A percentile compares a stretch with the other conserved stretches of the same genome.
Evolutionary conservation across 495 filamentous ascomycete genomes (phyloP).

Genomic region (Pyrenula massariospora): DNA sequence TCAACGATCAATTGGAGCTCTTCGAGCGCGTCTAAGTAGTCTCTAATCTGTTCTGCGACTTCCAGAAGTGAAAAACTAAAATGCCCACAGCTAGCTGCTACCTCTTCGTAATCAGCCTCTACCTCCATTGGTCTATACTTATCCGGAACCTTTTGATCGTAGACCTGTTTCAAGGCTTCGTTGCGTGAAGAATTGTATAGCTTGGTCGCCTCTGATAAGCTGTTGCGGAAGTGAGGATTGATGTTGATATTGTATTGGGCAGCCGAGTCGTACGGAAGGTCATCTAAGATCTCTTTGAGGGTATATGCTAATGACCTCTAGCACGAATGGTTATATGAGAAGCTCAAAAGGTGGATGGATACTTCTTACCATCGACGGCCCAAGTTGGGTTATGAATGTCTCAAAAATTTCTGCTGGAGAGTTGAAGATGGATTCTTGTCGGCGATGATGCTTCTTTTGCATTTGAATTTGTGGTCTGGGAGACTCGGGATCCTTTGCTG

Average conservation of each 20-base stretch:
- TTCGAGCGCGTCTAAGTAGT: slow-evolving; percentile 71
- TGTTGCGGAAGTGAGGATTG: slow-evolving; percentile 66
- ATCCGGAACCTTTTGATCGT: slow-evolving; percentile 60
- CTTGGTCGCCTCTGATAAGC: slow-evolving; percentile 64
- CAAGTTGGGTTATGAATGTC: slow-evolving; percentile 73
- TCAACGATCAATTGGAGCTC: slow-evolving; percentile 62
- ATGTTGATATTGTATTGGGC: slow-evolving; percentile 57
- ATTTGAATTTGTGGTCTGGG: not conserved
- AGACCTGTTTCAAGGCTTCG: slow-evolving; percentile 64
- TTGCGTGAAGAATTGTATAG: slow-evolving; percentile 65
- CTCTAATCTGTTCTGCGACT: slow-evolving; percentile 80
- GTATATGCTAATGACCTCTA: slow-evolving; percentile 85
- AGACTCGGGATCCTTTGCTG: slow-evolving; percentile 1
- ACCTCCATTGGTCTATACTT: slow-evolving; percentile 51
- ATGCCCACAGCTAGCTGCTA: slow-evolving; percentile 89
- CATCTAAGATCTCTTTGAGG: slow-evolving; percentile 73
- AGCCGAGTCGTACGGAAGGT: slow-evolving; percentile 63
- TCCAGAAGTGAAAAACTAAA: slow-evolving; percentile 83
- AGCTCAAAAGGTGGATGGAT: not conserved
- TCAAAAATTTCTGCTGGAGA: slow-evolving; percentile 74
- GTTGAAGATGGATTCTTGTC: slow-evolving; percentile 11
- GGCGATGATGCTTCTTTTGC: slow-evolving; percentile 4
- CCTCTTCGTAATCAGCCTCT: slow-evolving; percentile 93
- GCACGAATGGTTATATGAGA: slow-evolving; percentile 2
- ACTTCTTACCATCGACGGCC: slow-evolving; percentile 68